Base-by-base conservation (phyloP, 768 basidiomycete species). In the Amanita pseudoporphyria region DNA sequence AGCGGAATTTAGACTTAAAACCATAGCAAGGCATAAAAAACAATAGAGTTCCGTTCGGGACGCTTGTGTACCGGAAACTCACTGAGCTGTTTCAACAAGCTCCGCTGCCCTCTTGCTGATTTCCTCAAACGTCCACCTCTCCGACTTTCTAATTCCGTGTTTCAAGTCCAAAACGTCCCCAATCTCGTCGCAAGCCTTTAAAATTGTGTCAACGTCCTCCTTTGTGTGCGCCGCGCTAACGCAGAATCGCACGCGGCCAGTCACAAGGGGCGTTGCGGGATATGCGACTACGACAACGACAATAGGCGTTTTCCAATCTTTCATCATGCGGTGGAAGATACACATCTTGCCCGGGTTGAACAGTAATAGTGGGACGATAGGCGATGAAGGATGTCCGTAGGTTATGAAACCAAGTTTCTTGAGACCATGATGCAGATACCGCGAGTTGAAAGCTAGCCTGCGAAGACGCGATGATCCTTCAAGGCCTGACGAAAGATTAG, bases 341-440 rank as follows among this genome's bases (percentile, higher is more conserved):
- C 78, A 77, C 90, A 97, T 91, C 71, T 96, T 97, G 45, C 87
- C 94, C 0, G 89, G 89, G 63, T 90, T 81, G 76, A 91, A 98
- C 28, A 98, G 68, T 45, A 99, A 72, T 39, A 98, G 71, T 0
- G 96, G 95, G 3, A 98, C 85, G 58, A 99, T 89, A 2, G 96
- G 95, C 22, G 90, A 92, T 56, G 90, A 82, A 31, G 82, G 78
- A 65, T 89, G 82, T 0, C 95, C 95, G 59, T 93, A 96, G 5
- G 88, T 89, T 71, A 99, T 95, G 74, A 99, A 99, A 0, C 96
- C 96, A 30, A 99, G 80, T 60, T 90, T 94, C 58, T 77, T 72
- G 49, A 99, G 74, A 1, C 82, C 95, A 5, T 76, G 76, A 54
- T 87, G 84, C 43, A 99, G 82, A 69, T 98, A 99, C 18, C 92